Conservation (phyloP, 495 filamentous ascomycete species). For the Cairneyella variabilis region DNA sequence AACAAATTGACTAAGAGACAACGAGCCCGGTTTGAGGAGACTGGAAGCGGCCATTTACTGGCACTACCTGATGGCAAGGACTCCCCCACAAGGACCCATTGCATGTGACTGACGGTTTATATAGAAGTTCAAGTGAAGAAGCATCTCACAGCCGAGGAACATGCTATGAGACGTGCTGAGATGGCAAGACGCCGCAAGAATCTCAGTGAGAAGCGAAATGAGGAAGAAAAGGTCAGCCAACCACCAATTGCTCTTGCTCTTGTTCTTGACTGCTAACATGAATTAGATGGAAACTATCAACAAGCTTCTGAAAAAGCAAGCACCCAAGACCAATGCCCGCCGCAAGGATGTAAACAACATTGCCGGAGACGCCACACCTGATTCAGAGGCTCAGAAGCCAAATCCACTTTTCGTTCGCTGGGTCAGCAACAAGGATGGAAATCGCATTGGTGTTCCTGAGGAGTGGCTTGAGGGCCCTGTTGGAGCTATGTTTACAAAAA, state of each 20-base stretch:
- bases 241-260: neutral
- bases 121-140: slow-evolving; percentile 92
- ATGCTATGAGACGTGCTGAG: slow-evolving; percentile 90
- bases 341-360: slow-evolving; percentile 34
- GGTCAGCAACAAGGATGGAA: slow-evolving; percentile 69
- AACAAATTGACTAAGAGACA: slow-evolving; percentile 88
- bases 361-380: slow-evolving; percentile 53
- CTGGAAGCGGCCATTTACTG: slow-evolving; percentile 65
- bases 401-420: slow-evolving; percentile 74
- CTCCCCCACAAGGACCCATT: too few relatives aligned
- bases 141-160: slow-evolving; percentile 86
- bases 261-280: slow-evolving; percentile 5
- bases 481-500: slow-evolving; percentile 51
- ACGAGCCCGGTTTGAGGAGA: slow-evolving; percentile 66
- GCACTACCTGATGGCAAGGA: slow-evolving; percentile 76
- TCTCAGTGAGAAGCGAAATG: slow-evolving; percentile 95
- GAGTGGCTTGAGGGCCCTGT: slow-evolving; percentile 73
- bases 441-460: slow-evolving; percentile 67
- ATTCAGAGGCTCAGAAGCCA: slow-evolving; percentile 41
- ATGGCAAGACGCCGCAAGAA: slow-evolving; percentile 96
- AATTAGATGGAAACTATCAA: slow-evolving; percentile 95
- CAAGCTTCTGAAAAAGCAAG: slow-evolving; percentile 91
- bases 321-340: slow-evolving; percentile 73
- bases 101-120: neutral
- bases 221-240: slow-evolving; percentile 85